Conservation (phyloP, 331 rosid species). For the Stylosanthes scabra region DNA sequence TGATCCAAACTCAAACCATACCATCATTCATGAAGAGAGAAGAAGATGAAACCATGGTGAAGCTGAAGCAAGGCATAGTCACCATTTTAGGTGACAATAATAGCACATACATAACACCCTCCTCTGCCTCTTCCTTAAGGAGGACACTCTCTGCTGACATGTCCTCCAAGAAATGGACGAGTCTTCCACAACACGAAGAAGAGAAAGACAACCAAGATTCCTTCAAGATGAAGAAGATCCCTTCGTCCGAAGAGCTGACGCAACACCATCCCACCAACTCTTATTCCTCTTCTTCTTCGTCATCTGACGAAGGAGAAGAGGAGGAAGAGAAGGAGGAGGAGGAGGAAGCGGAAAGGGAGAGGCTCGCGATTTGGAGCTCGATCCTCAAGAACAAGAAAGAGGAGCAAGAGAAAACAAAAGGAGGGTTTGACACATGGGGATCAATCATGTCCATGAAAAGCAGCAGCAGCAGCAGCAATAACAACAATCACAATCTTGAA, state of each 20-base stretch:
- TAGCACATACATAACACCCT: slow-evolving; percentile 20
- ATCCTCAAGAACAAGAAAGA: slow-evolving; percentile 49
- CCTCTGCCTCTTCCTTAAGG: slow-evolving; percentile 60
- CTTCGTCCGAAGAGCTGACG: slow-evolving; percentile 56
- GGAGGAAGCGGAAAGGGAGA: slow-evolving; percentile 38
- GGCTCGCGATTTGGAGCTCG: slow-evolving; percentile 61
- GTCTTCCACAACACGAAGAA: slow-evolving; percentile 31
- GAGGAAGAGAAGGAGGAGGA: slow-evolving; percentile 36
- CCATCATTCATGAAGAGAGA: slow-evolving; percentile 27
- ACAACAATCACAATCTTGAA: slow-evolving; percentile 12
- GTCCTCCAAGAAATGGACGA: slow-evolving; percentile 82
- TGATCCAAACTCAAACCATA: slow-evolving; percentile 28
- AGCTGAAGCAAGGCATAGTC: slow-evolving; percentile 70
- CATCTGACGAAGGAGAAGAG: slow-evolving; percentile 16
- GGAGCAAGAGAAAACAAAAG: slow-evolving; percentile 40
- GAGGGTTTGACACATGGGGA: slow-evolving; percentile 59
- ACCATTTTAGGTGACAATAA: slow-evolving; percentile 59
- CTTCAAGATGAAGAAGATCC: slow-evolving; percentile 56
- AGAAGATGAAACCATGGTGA: slow-evolving; percentile 42
- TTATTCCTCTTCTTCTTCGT: slow-evolving; percentile 36
- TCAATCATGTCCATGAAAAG: slow-evolving; percentile 60
- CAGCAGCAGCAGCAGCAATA: slow-evolving; percentile 38
- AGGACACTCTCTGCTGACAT: slow-evolving; percentile 91
- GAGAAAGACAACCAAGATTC: slow-evolving; percentile 22
- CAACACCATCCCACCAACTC: slow-evolving; percentile 30